Percentiles rank a stretch among this genome's conserved stretches.
These are phyloP conservation scores for Myochromella boudieri DNA, from an alignment of 768 basidiomycete species.

Conservation along the genomic window DNA sequence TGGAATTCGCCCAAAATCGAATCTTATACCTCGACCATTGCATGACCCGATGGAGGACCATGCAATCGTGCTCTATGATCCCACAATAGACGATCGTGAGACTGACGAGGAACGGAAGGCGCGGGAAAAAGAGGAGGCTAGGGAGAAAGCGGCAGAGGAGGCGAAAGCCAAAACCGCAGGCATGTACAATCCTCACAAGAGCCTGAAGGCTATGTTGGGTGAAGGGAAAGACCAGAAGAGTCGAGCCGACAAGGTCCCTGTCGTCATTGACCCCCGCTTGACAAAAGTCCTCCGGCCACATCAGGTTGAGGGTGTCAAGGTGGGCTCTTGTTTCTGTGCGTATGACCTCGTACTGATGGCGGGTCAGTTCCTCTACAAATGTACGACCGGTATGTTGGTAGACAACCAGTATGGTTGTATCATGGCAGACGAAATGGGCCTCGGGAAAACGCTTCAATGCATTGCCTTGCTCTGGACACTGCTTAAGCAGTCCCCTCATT, in stretches of 20 bases:
- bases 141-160: constrained; percentile 59
- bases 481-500: constrained; percentile 89
- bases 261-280: constrained; percentile 92
- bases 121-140: constrained; percentile 72
- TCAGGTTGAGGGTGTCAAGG: constrained; percentile 98
- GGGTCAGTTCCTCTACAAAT: constrained; percentile 87
- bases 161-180: constrained; percentile 70
- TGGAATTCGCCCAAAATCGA: constrained; percentile 80
- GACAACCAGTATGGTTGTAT: constrained; percentile 94
- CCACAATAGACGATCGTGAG: constrained; percentile 90
- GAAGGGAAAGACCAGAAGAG: constrained; percentile 68
- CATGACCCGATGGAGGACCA: constrained; percentile 98
- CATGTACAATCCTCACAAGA: constrained; percentile 91
- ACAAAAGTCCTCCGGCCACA: constrained; percentile 90
- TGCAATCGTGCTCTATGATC: constrained; percentile 96
- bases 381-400: constrained; percentile 90
- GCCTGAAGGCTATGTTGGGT: constrained; percentile 74
- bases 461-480: constrained; percentile 95
- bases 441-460: constrained; percentile 96
- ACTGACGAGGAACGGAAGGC: constrained; percentile 83
- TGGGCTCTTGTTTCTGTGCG: constrained; percentile 29
- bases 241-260: constrained; percentile 78
- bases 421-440: constrained; percentile 99
- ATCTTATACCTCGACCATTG: constrained; percentile 85
- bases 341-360: constrained; percentile 2